Percentiles rank a stretch among this genome's conserved stretches.
phyloP scores from a whole-genome alignment of 1,284 basidiomycete species.

The Marasmius sp. region DNA sequence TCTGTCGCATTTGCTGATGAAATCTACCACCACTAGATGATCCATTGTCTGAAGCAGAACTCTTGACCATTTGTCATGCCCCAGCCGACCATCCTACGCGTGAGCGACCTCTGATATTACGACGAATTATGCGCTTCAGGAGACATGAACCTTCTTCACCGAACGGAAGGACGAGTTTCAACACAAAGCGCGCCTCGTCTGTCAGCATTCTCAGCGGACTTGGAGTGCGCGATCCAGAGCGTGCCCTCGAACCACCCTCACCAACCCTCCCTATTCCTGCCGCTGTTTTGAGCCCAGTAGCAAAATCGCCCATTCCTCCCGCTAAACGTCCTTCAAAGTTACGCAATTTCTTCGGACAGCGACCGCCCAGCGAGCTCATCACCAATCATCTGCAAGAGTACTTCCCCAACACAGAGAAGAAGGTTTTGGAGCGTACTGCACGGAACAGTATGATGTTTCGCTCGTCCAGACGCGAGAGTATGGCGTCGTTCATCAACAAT shows the following conservation, averaged over 20 bases:
- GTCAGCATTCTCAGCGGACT: conserved; percentile 93
- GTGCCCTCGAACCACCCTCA: conserved; percentile 54
- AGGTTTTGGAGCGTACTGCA: conserved; percentile 80
- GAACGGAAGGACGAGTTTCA: conserved; percentile 50
- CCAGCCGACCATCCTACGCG: conserved; percentile 80
- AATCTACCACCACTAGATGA: conserved; percentile 42
- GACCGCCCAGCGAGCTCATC: conserved; percentile 96
- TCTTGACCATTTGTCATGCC: conserved; percentile 85
- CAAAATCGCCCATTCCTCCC: conserved; percentile 28
- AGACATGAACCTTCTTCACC: conserved; percentile 44
- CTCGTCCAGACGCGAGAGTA: conserved; percentile 48
- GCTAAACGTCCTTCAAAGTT: conserved; percentile 66
- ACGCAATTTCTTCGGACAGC: conserved; percentile 97
- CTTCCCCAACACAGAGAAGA: conserved; percentile 93
- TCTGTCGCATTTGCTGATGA: background rate
- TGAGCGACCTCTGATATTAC: conserved; percentile 81
- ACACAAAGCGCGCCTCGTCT: conserved; percentile 89
- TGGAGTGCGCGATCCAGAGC: conserved; percentile 75
- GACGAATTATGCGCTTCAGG: conserved; percentile 44
- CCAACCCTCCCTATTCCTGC: conserved; percentile 24
- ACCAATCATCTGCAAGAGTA: conserved; percentile 95
- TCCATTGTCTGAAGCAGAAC: conserved; percentile 80
- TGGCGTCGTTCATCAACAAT: conserved; percentile 37
- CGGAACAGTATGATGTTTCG: conserved; percentile 80
- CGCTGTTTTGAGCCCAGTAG: conserved; percentile 23